phyloP scores from a whole-genome alignment of 2,329 filamentous ascomycete species.

The Domatiomyces globalis region DNA sequence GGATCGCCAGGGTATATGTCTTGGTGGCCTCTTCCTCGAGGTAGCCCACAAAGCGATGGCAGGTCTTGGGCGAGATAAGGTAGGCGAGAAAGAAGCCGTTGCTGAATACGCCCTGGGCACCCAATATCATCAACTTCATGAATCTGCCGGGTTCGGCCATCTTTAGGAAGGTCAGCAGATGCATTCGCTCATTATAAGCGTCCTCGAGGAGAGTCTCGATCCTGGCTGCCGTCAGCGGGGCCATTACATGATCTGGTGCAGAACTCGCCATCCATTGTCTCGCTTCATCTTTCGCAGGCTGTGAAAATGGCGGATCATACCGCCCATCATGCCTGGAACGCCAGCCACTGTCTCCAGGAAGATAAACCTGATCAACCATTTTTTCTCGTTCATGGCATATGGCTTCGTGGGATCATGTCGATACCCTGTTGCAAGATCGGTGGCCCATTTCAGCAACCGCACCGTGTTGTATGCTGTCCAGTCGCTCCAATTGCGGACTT shows the following conservation, averaged over 20 bases:
- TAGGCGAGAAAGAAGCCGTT: slow-evolving; percentile 85
- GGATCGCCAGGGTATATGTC: slow-evolving; percentile 81
- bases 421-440: slow-evolving; percentile 71
- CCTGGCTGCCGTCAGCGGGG: slow-evolving; percentile 31
- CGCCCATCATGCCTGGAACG: slow-evolving; percentile 92
- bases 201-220: slow-evolving; percentile 87
- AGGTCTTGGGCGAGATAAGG: slow-evolving; percentile 70
- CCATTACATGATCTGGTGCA: neutral
- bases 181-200: slow-evolving; percentile 88
- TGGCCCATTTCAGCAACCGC: slow-evolving; percentile 59
- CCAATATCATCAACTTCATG: slow-evolving; percentile 84
- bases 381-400: slow-evolving; percentile 63
- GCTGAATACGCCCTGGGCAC: slow-evolving; percentile 91
- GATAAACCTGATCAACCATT: slow-evolving; percentile 81
- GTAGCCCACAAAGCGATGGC: slow-evolving; percentile 91
- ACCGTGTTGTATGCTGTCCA: slow-evolving; percentile 65
- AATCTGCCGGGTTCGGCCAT: slow-evolving; percentile 74
- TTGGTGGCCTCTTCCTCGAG: slow-evolving; percentile 94
- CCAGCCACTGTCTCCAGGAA: slow-evolving; percentile 92
- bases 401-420: slow-evolving; percentile 53
- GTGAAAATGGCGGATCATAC: slow-evolving; percentile 79
- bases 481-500: slow-evolving; percentile 60
- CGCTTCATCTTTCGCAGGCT: slow-evolving; percentile 73
- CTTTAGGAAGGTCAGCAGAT: slow-evolving; percentile 82
- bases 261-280: slow-evolving; percentile 66